A percentile compares a stretch with the other conserved stretches of the same genome.
These are phyloP conservation scores for Plenodomus biglobosus DNA, from an alignment of 2,329 filamentous ascomycete species.

Conservation along the genomic window DNA sequence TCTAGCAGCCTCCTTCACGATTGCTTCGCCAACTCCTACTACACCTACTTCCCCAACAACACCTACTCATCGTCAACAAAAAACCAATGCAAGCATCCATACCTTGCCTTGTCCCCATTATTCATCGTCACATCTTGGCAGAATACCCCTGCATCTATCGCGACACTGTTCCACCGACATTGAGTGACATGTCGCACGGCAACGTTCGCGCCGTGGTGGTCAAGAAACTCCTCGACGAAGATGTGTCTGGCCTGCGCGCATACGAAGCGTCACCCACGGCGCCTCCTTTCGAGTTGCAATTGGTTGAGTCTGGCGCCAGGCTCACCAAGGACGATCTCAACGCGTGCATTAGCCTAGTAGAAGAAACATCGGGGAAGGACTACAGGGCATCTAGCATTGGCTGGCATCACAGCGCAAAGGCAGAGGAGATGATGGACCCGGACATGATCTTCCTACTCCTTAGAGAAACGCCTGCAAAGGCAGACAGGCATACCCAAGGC, in stretches of 20 bases:
- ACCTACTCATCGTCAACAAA: too few relatives aligned
- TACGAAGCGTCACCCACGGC: neutral
- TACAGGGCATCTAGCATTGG: slow-evolving; percentile 64
- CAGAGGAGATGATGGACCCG: slow-evolving; percentile 66
- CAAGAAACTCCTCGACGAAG: slow-evolving; percentile 8
- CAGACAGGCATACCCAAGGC: neutral
- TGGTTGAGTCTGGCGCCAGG: slow-evolving; percentile 26
- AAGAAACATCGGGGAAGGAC: slow-evolving; percentile 63
- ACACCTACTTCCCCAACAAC: too few relatives aligned
- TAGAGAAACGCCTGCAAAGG: slow-evolving; percentile 7
- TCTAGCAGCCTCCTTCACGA: too few relatives aligned
- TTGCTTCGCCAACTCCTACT: too few relatives aligned
- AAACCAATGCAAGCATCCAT: too few relatives aligned
- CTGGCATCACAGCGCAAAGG: slow-evolving; percentile 66
- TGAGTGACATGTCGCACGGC: neutral
- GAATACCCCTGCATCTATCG: neutral
- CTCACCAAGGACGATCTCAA: slow-evolving; percentile 48
- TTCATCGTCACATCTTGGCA: too few relatives aligned
- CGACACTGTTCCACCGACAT: neutral
- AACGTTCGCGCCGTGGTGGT: neutral
- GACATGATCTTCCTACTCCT: slow-evolving; percentile 69
- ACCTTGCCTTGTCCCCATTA: too few relatives aligned
- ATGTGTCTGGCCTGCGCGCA: slow-evolving; percentile 2
- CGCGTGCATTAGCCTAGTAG: slow-evolving; percentile 59
- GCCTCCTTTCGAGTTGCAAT: slow-evolving; percentile 11